phyloP scores from a whole-genome alignment of 1,139 yeast genomes.

The Blastobotrys capitulatus region DNA sequence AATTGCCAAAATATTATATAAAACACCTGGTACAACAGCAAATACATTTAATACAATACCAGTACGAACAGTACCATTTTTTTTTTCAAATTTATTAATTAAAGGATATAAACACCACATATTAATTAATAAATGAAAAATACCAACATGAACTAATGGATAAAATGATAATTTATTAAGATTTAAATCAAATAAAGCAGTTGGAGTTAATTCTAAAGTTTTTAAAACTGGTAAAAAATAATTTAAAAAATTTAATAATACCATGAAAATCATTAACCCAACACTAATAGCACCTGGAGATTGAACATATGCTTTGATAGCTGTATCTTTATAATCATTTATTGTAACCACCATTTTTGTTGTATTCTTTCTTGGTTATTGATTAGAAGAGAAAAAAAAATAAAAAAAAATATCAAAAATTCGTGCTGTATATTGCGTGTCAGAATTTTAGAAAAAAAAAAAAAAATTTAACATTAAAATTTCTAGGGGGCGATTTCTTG shows the following conservation, averaged over 20 bases:
- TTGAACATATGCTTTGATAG: background rate
- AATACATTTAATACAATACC: conserved; percentile 74
- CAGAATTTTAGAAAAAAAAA: no score
- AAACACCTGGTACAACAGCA: conserved; percentile 66
- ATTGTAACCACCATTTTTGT: background rate
- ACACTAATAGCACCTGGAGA: conserved; percentile 61
- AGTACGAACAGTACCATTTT: conserved; percentile 82
- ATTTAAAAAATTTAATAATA: conserved; percentile 38
- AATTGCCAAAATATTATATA: conserved; percentile 55
- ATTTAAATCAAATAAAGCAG: conserved; percentile 52
- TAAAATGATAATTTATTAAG: conserved; percentile 66
- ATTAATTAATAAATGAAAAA: conserved; percentile 62
- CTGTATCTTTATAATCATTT: background rate
- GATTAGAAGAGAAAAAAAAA: background rate
- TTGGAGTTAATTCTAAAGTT: conserved; percentile 46
- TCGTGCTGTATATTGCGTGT: no score
- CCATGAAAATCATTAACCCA: conserved; percentile 55
- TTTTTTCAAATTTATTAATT: conserved; percentile 56
- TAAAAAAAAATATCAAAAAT: background rate
- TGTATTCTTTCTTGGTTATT: background rate
- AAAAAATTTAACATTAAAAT: no score
- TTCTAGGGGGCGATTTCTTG: no score
- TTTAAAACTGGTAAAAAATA: conserved; percentile 31
- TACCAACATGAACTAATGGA: conserved; percentile 60
- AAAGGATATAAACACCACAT: conserved; percentile 58